phyloP scores from a whole-genome alignment of 495 filamentous ascomycete species.

The Aspergillus heteromorphus region DNA sequence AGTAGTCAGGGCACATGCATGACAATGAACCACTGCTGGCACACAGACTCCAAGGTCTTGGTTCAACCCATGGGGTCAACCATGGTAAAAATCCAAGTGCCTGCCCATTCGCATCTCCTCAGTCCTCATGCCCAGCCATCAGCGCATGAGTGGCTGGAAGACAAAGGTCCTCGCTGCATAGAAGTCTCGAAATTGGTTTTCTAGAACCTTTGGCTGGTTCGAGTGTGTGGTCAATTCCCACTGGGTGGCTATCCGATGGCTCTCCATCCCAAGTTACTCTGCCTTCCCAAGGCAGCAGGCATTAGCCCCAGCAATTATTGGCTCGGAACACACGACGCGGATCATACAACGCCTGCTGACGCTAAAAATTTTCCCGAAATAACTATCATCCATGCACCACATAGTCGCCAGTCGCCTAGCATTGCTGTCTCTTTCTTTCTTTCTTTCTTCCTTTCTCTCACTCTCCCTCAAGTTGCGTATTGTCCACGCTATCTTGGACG shows the following conservation, averaged over 20 bases:
- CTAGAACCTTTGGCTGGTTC: conserved; percentile 17
- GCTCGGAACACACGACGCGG: neutral
- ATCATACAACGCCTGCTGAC: neutral
- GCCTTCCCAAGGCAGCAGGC: neutral
- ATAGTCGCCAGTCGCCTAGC: neutral
- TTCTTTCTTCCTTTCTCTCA: too few species aligned
- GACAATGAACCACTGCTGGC: neutral
- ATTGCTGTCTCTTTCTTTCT: neutral
- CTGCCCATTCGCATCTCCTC: conserved; percentile 13
- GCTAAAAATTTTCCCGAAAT: neutral
- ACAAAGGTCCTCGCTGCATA: conserved; percentile 12
- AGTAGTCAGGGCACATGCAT: conserved; percentile 4
- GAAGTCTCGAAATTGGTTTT: conserved; percentile 16
- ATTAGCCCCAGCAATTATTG: neutral
- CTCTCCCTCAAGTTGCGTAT: too few species aligned
- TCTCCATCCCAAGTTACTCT: neutral
- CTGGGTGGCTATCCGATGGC: neutral
- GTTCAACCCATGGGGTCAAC: neutral
- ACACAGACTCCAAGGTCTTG: neutral
- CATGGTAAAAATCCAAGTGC: conserved; percentile 8
- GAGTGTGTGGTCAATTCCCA: neutral
- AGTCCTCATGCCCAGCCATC: conserved; percentile 3
- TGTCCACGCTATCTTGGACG: neutral
- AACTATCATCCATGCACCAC: neutral
- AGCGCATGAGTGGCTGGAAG: conserved; percentile 6